phyloP scores from a whole-genome alignment of 129 eudicot species.

The Centella asiatica region DNA sequence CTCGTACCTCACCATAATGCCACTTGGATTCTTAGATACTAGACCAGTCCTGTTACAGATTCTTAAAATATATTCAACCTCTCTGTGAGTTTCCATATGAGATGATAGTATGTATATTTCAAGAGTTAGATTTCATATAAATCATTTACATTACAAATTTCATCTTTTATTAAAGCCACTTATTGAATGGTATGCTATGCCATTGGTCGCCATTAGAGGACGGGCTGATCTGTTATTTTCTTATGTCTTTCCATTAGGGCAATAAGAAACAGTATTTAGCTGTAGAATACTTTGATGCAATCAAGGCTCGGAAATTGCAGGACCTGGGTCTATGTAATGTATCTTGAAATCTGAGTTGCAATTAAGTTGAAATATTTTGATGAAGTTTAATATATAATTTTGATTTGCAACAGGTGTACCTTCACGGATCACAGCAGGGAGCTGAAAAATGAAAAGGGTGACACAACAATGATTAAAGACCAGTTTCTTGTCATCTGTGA shows the following conservation, averaged over 20 bases:
- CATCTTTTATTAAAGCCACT: not conserved
- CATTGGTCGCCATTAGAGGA: not conserved
- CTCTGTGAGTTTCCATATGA: no score
- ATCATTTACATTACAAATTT: no score
- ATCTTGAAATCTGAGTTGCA: not conserved
- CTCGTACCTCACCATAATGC: not conserved
- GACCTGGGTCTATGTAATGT: no score
- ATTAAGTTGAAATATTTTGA: not conserved
- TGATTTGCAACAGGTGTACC: constrained; percentile 47
- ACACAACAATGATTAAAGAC: constrained; percentile 37
- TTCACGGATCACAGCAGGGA: constrained; percentile 60
- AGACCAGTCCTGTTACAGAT: not conserved
- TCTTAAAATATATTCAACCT: no score
- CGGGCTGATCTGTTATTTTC: not conserved
- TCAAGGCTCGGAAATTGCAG: not conserved
- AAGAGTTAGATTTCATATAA: no score
- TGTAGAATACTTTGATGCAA: not conserved
- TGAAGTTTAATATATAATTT: constrained; percentile 4
- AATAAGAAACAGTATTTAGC: not conserved
- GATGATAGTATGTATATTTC: no score
- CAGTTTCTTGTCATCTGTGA: constrained; percentile 58
- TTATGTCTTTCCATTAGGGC: not conserved
- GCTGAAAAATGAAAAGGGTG: constrained; percentile 36
- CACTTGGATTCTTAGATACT: not conserved
- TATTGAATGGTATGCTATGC: not conserved